Evolutionary conservation across 139 green algal genomes (phyloP), one percentile per base, ranked within the genome.

Genomic region (Yamagishiella unicocca): DNA sequence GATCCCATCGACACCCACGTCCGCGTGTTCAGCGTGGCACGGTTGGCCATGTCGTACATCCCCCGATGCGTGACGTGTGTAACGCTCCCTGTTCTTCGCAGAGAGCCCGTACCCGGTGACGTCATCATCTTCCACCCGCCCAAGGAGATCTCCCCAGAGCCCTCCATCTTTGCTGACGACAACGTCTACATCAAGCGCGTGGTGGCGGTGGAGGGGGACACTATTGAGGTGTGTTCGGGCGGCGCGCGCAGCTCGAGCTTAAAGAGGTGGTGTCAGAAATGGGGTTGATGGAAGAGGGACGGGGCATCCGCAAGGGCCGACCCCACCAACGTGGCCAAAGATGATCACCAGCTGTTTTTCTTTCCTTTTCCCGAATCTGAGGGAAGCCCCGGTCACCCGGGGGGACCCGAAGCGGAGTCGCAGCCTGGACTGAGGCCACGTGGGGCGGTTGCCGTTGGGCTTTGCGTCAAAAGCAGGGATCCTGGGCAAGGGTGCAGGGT

Each of bases 131-230:
- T 99, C 93, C 93, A 97, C 55, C 97, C 97, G 17, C 85, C 86
- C 4, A 45, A 38, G 85, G 89, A 81, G 70, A 82, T 78, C 46
- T 78, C 66, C 1, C 82, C 82, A 8, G 53, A 82, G 25, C 45
- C 45, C 22, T 82, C 68, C 35, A 50, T 94, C 40, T 95, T 97
- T 46, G 93, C 94, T 17, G 96, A 98, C 84, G 96, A 98, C 87
- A 89, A 97, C 66, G 97, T 99, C 25, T 99, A 99, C 92, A 99
- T 99, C 91, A 99, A 99, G 93, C 92, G 98, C 6, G 91, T 99
- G 1, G 96, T 99, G 53, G 98, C 96, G 2, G 90, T 96, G 38
- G 97, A 89, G 64, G 97, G 97, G 2, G 96, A 99, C 88, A 93
- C 82, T 25, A 91, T 99, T 40, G 96, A 98, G 95, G 97, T 99